Evolutionary conservation across 768 basidiomycete genomes (phyloP), one percentile per base, ranked within the genome.

Genomic region (Rhodotorula sphaerocarpa): DNA sequence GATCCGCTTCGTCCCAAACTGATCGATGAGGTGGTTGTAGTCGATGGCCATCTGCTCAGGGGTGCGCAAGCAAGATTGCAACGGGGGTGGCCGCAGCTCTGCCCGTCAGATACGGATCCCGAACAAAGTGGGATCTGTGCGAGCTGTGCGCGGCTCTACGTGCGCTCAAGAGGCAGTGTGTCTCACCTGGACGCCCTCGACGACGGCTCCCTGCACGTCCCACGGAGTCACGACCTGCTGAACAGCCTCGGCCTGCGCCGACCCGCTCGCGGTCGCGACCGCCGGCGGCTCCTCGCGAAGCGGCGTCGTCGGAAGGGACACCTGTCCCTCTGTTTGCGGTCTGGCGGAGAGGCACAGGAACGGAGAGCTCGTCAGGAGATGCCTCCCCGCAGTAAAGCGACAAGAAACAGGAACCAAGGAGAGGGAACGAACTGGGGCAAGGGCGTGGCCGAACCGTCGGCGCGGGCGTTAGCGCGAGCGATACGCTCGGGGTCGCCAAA

Each of bases 151-250:
- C n/a, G n/a, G n/a, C n/a, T n/a, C n/a, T n/a, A n/a, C n/a, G n/a
- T n/a, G n/a, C 16, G 36, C 36, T 9, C 36, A 39, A 39, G 36
- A 39, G 36, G 36, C 36, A 39, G 10, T 39, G 36, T 51, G 44
- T 65, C 76, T 63, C 41, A 77, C 84, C 77, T 95, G 86, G 72
- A 87, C 86, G 58, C 95, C 95, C 71, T 95, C 90, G 27, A 78
- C 81, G 15, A 95, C 86, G 33, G 84, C 85, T 55, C 93, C 95
- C 70, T 93, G 86, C 11, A 97, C 95, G 69, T 96, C 90, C 88
- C 95, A 99, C 21, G 95, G 95, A 1, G 95, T 97, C 48, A 99
- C 69, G 27, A 65, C 62, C 61, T 71, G 70, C n/a, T 63, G 67
- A 16, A 14, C 48, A 1, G 10, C 45, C 4, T 46, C 56, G 14